Conservation (phyloP, 2,329 filamentous ascomycete species). For the Aspergillaceae sp. region DNA sequence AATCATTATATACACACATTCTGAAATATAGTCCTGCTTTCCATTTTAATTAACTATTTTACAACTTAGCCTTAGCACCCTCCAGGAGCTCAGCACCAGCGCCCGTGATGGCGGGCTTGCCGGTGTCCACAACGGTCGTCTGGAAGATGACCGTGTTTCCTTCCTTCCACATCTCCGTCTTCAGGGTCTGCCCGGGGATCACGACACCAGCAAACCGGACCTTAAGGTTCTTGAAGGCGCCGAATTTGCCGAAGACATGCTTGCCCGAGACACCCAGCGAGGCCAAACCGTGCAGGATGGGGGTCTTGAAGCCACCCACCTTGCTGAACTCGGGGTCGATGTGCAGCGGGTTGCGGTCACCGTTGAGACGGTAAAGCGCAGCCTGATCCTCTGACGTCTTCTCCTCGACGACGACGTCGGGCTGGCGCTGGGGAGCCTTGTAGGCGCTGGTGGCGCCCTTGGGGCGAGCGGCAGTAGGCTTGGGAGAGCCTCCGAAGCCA, state of each 20-base stretch:
- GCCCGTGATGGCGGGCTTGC: conserved; percentile 75
- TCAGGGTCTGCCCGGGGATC: conserved; percentile 76
- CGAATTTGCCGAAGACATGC: conserved; percentile 77
- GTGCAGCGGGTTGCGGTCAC: conserved; percentile 93
- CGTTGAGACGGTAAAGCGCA: conserved; percentile 82
- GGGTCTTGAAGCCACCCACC: conserved; percentile 86
- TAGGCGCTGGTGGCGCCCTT: conserved; percentile 74
- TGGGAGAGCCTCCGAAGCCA: conserved; percentile 77
- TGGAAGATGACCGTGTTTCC: conserved; percentile 73
- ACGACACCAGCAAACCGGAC: conserved; percentile 83
- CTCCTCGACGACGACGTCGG: conserved; percentile 77
- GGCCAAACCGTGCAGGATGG: conserved; percentile 95
- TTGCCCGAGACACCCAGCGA: conserved; percentile 87
- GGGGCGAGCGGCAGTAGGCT: conserved; percentile 57
- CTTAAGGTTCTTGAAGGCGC: conserved; percentile 82
- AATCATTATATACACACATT: conserved; percentile 13
- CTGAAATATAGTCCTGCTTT: conserved; percentile 1
- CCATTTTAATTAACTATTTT: conserved; percentile 12
- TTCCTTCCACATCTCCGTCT: conserved; percentile 93
- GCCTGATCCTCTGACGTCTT: conserved; percentile 85
- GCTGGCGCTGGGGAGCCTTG: conserved; percentile 63
- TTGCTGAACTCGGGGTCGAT: conserved; percentile 91
- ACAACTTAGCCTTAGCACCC: conserved; percentile 44
- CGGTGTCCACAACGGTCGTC: conserved; percentile 82
- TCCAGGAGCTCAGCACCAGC: conserved; percentile 67